phyloP scores from a whole-genome alignment of 2,329 filamentous ascomycete species.

The Curvularia eragrostidis region DNA sequence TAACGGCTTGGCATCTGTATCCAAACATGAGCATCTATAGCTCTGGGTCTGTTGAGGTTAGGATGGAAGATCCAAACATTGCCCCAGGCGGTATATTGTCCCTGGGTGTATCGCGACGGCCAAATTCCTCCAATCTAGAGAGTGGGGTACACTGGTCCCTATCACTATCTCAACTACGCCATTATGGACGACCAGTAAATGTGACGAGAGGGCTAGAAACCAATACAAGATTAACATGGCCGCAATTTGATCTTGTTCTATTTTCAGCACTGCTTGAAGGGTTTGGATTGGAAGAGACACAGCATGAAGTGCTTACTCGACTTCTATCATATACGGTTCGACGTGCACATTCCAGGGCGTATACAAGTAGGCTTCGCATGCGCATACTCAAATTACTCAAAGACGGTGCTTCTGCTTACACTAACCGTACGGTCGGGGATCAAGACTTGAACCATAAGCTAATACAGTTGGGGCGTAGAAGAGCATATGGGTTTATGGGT shows the following conservation, averaged over 20 bases:
- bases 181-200: neutral
- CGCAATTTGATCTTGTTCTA: neutral
- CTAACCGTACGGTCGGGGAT: neutral
- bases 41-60: neutral
- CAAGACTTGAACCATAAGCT: neutral
- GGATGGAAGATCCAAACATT: neutral
- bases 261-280: neutral
- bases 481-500: neutral
- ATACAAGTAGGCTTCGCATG: too few relatives aligned
- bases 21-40: constrained; percentile 17
- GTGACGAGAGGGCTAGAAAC: neutral
- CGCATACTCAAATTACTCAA: neutral
- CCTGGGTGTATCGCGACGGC: neutral
- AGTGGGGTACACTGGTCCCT: neutral
- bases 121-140: too few relatives aligned
- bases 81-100: neutral
- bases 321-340: neutral
- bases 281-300: neutral
- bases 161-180: neutral
- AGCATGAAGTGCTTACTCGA: neutral
- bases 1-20: constrained; percentile 28
- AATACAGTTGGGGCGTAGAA: neutral
- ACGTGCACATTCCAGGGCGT: too few relatives aligned
- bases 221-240: neutral
- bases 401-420: neutral